Base-by-base conservation (phyloP, 2,329 filamentous ascomycete species). In the Cladophialophora psammophila region DNA sequence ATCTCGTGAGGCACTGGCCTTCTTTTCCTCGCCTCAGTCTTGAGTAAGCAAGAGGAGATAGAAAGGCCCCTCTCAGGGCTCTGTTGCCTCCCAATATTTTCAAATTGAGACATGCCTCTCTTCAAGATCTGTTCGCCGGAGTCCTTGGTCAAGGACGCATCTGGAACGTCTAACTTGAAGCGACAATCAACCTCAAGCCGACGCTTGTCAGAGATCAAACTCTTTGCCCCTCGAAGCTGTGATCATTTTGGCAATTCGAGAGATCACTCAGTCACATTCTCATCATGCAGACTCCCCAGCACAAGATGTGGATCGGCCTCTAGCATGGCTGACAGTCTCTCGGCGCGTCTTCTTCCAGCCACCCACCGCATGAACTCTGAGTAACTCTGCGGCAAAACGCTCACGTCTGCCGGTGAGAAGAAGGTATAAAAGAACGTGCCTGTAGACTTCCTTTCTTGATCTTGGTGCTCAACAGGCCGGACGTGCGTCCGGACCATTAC, bases 351-450 rank as follows among this genome's bases (percentile, higher is more conserved):
- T 57, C 86, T 77, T 5, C 87, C 87, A 79, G 89, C 87, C 15
- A 88, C 81, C 76, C 88, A 90, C 75, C 87, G 82, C 87, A 89
- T 89, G 70, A 87, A 88, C 71, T 89, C 87, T 1, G 83, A 82
- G 72, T 89, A 90, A 12, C 82, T 85, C 75, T 84, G 81, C 3
- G 90, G 90, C 81, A 91, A 87, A 20, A 91, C 86, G 72, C 87
- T 84, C 54, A 91, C 82, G 72, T 89, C 85, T 73, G 83, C 86
- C 63, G 88, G 85, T 1, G 91, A 88, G 62, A 85, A 82, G 75
- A 91, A 91, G 0, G 90, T 92, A 75, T 92, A 92, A 73, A 91
- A 91, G 80, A 93, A 92, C 72, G 90, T 88, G 4, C 90, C 90
- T 0, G 90, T 92, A 2, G 88, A 85, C 74, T 87, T 89, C 31